Evolutionary conservation across 140 eudicot species (phyloP), one percentile per base, ranked within the genome.

Genomic region (Erigeron philadelphicus): DNA sequence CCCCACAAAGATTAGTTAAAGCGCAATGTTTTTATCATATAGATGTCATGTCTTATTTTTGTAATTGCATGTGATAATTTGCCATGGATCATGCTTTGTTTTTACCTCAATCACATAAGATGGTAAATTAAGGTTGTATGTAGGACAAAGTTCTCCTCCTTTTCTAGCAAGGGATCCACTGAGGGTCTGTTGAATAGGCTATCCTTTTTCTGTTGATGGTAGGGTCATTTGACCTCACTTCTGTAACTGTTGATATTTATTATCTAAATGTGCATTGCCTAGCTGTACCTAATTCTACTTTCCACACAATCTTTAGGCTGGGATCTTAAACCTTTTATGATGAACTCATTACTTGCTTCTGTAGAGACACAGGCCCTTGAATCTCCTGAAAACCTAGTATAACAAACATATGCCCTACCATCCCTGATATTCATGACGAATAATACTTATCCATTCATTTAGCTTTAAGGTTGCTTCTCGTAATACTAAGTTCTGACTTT

Each of bases 41-140:
- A 7, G 55, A 58, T 64, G 72, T 64, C 59, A 73, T 64, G 40
- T 73, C 21, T 11, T 66, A 56, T 74, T 74, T 19, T 70, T 58
- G 38, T 59, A 11, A 41, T 52, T 64, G 50, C 62, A 18, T 72
- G 70, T 72, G 76, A 72, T 62, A 54, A 62, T 72, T 52, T 46
- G 49, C 3, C 54, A 40, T 40, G 76, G 70, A 48, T 60, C 76
- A 72, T 72, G 54, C 44, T 49, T 4, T 49, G 56, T 73, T 71
- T 40, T 73, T 64, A 64, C 8, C 44, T 64, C 58, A 43, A 55
- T 56, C 23, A 65, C 19, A 74, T 74, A 42, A 25, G 57, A 46
- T 65, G 78, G 59, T 49, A 43, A 58, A 41, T 62, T 61, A 72
- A 38, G 52, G 52, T 66, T 41, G 19, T 70, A 38, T 25, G 7